Evolutionary conservation across 2,329 filamentous ascomycete species (phyloP).

Genomic region (Davidsoniella australis): DNA sequence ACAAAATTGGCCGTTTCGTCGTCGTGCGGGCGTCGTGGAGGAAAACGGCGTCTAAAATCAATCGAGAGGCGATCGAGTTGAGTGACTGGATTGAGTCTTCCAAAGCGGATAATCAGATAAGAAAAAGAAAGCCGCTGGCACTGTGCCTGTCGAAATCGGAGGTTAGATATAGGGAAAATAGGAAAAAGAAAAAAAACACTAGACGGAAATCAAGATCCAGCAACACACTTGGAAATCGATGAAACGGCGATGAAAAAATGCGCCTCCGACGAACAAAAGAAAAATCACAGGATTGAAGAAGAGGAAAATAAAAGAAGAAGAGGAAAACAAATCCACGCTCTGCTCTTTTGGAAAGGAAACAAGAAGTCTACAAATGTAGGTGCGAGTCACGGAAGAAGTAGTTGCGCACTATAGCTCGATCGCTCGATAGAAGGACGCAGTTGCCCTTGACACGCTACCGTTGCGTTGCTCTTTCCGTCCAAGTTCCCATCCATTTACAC

Average conservation of each 20-base stretch:
- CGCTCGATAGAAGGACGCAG: neutral
- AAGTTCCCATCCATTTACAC: no score
- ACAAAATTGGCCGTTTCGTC: neutral
- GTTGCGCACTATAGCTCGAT: no score
- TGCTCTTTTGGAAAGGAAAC: no score
- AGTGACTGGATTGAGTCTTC: neutral
- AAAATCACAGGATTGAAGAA: neutral
- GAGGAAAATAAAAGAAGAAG: neutral
- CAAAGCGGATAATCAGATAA: neutral
- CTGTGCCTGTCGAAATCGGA: neutral
- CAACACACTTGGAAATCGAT: neutral
- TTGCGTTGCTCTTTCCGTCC: neutral
- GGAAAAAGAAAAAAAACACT: neutral
- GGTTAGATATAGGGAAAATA: neutral
- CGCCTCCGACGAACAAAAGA: neutral
- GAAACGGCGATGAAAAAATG: neutral
- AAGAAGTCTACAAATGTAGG: no score
- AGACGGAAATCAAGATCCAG: neutral
- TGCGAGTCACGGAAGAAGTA: no score
- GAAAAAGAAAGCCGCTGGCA: neutral
- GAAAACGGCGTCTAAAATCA: neutral
- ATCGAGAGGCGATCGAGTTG: neutral
- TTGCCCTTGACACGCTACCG: neutral
- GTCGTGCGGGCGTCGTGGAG: neutral
- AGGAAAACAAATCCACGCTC: neutral